Conservation (phyloP, 208 protist species). For the Wallacemonas sp. region DNA sequence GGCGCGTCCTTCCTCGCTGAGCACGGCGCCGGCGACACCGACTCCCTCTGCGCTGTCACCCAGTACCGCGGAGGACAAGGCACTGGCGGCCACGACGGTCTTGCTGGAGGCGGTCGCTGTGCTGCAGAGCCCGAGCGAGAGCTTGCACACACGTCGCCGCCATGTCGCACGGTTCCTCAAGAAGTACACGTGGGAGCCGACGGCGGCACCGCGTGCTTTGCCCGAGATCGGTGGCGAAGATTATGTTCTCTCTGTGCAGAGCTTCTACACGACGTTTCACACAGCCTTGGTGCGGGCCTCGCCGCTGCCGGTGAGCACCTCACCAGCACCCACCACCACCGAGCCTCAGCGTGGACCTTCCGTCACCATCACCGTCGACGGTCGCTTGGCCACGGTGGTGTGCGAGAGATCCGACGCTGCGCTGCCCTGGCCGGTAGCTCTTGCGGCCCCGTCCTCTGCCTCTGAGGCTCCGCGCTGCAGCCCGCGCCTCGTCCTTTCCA, state of each 20-base stretch:
- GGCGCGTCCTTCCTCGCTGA: too few species aligned
- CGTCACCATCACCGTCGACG: neutral
- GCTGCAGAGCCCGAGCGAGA: neutral
- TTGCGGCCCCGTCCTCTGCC: neutral
- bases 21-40: too few species aligned
- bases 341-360: too few species aligned
- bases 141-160: slow-evolving; percentile 2
- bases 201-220: neutral
- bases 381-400: neutral
- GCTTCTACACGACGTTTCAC: slow-evolving; percentile 4
- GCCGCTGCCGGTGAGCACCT: too few species aligned
- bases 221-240: too few species aligned
- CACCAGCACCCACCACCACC: too few species aligned
- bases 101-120: slow-evolving; percentile 1
- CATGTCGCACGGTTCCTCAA: slow-evolving; percentile 14
- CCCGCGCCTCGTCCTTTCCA: too few species aligned
- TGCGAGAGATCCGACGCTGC: neutral
- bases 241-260: neutral
- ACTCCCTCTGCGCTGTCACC: too few species aligned
- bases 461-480: neutral
- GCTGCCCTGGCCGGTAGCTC: neutral
- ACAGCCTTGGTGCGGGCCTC: neutral
- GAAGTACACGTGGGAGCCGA: neutral
- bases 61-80: neutral
- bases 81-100: neutral